These are phyloP conservation scores for Letharia lupina DNA, from an alignment of 495 filamentous ascomycete species.

Conservation along the genomic window DNA sequence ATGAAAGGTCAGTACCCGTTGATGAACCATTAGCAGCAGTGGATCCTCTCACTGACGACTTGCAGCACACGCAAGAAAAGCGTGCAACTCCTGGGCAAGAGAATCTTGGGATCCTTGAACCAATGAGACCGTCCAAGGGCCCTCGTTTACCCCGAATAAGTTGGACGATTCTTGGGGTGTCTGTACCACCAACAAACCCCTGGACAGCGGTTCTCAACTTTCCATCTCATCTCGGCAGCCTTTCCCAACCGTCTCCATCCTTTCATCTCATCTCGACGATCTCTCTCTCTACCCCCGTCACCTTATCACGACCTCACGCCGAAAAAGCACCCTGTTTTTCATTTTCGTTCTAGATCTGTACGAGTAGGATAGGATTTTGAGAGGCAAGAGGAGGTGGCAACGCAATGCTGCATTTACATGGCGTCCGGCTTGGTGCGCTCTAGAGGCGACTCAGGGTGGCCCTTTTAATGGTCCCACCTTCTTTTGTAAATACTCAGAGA, in stretches of 20 bases:
- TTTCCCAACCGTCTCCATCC: neutral
- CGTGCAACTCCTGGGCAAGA: conserved; percentile 39
- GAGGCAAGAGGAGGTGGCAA: neutral
- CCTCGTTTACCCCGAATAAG: neutral
- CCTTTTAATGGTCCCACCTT: conserved; percentile 6
- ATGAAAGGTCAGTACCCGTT: conserved; percentile 31
- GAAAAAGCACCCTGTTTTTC: neutral
- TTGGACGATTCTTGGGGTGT: neutral
- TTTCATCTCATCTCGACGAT: neutral
- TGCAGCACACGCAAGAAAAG: conserved; percentile 33
- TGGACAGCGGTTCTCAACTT: neutral
- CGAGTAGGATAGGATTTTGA: neutral
- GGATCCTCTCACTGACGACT: neutral
- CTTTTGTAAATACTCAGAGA: neutral
- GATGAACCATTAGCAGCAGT: neutral
- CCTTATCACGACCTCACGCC: neutral
- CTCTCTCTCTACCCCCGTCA: neutral
- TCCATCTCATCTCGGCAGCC: neutral
- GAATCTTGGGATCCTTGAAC: conserved; percentile 29
- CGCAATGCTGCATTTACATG: neutral
- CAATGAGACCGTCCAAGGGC: conserved; percentile 1
- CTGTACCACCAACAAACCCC: neutral
- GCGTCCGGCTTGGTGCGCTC: neutral
- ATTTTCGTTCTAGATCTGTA: neutral
- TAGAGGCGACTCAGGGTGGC: neutral